Evolutionary conservation across 2,329 filamentous ascomycete genomes (phyloP).

Genomic region (Fusarium palustre): DNA sequence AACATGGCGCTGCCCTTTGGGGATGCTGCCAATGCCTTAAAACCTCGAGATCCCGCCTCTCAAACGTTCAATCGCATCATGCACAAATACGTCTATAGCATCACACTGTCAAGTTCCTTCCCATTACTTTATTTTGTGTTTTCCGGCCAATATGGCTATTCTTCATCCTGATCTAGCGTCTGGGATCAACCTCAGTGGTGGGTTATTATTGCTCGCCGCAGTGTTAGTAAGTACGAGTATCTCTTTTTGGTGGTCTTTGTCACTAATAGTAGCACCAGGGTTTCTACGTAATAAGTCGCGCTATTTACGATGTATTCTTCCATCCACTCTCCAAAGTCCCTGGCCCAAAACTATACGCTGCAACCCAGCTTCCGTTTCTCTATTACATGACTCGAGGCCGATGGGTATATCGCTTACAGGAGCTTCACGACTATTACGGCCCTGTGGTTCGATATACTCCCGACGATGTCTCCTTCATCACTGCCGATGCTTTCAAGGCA

Average conservation of each 20-base stretch:
- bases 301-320: slow-evolving; percentile 1
- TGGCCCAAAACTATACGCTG: slow-evolving; percentile 1
- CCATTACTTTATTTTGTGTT: neutral
- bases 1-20: neutral
- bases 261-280: neutral
- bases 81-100: neutral
- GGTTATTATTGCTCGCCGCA: neutral
- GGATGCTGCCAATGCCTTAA: neutral
- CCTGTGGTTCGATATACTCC: neutral
- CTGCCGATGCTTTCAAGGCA: slow-evolving; percentile 1
- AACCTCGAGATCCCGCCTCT: neutral
- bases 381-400: neutral
- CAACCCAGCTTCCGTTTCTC: neutral
- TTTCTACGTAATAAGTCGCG: neutral
- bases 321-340: slow-evolving; percentile 17
- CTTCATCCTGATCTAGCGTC: neutral
- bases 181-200: neutral
- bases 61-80: fast-evolving
- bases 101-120: fast-evolving
- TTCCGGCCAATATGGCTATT: neutral
- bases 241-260: fast-evolving
- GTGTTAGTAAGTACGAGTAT: neutral
- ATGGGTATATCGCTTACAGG: neutral
- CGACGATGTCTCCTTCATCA: slow-evolving; percentile 15
- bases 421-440: slow-evolving; percentile 2